A percentile compares a stretch with the other conserved stretches of the same genome.
Evolutionary conservation across 768 basidiomycete species (phyloP).

Genomic region (Plicaturopsis crispa): DNA sequence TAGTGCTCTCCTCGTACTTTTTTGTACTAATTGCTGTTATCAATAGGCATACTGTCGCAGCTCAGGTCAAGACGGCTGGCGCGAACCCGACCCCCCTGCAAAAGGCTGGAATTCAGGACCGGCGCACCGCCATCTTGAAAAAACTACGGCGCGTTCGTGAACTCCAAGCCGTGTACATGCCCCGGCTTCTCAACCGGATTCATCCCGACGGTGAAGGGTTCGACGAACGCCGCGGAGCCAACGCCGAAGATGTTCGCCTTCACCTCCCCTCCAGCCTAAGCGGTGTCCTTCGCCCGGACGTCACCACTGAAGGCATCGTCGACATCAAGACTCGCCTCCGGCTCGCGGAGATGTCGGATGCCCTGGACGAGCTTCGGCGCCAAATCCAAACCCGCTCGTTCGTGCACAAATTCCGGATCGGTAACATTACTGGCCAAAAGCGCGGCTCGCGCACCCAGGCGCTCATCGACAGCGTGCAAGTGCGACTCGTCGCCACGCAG

Average conservation of each 20-base stretch:
- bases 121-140: background rate
- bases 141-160: background rate
- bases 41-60: too few relatives aligned
- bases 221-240: background rate
- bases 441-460: background rate
- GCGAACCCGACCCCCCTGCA: too few relatives aligned
- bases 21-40: too few relatives aligned
- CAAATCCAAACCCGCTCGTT: background rate
- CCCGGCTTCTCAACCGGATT: background rate
- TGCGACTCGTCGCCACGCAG: background rate
- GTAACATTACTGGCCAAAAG: conserved; percentile 3
- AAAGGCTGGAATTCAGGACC: background rate
- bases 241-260: background rate
- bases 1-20: too few relatives aligned
- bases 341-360: conserved; percentile 6
- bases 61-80: too few relatives aligned
- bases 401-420: conserved; percentile 3
- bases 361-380: conserved; percentile 1
- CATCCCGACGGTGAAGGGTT: background rate
- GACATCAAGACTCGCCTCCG: too few relatives aligned
- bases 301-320: too few relatives aligned
- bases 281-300: too few relatives aligned
- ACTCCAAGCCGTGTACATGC: background rate
- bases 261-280: background rate
- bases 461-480: background rate